A percentile compares a stretch with the other conserved stretches of the same genome.
Evolutionary conservation across 1,139 yeast genomes (phyloP).

Genomic region (Pichia sp.): DNA sequence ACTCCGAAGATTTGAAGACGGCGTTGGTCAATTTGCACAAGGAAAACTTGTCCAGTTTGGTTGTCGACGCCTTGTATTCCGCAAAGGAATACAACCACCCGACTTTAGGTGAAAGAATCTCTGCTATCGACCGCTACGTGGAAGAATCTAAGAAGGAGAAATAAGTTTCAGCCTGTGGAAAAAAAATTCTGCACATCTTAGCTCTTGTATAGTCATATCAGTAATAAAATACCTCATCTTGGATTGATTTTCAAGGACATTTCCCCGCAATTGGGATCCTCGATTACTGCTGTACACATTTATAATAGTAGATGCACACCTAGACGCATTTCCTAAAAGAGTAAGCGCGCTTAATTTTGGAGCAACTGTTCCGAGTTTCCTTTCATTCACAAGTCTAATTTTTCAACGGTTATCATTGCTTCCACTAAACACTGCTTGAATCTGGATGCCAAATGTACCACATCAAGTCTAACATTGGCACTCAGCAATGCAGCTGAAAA

Average conservation of each 20-base stretch:
- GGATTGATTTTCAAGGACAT: background rate
- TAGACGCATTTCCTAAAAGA: constrained; percentile 6
- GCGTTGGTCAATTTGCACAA: constrained; percentile 73
- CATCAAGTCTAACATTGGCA: too few species aligned
- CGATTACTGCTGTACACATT: background rate
- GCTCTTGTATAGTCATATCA: background rate
- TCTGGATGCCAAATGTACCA: too few species aligned
- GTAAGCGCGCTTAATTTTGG: constrained; percentile 18
- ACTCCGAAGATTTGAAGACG: constrained; percentile 59
- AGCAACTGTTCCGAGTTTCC: background rate
- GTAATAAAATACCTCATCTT: background rate
- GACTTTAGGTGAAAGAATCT: constrained; percentile 78
- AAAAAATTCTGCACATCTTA: background rate
- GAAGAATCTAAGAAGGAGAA: constrained; percentile 23
- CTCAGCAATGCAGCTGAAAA: background rate
- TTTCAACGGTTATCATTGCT: too few species aligned
- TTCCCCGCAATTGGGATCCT: background rate
- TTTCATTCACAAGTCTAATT: too few species aligned
- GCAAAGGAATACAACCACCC: constrained; percentile 92
- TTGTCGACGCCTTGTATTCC: constrained; percentile 85
- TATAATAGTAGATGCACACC: background rate
- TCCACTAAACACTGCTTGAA: too few species aligned
- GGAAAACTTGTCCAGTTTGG: constrained; percentile 77
- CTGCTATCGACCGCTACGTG: constrained; percentile 51
- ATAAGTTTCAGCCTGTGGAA: background rate